These are phyloP conservation scores for Penicillium angulare DNA, from an alignment of 495 filamentous ascomycete species.

Conservation along the genomic window DNA sequence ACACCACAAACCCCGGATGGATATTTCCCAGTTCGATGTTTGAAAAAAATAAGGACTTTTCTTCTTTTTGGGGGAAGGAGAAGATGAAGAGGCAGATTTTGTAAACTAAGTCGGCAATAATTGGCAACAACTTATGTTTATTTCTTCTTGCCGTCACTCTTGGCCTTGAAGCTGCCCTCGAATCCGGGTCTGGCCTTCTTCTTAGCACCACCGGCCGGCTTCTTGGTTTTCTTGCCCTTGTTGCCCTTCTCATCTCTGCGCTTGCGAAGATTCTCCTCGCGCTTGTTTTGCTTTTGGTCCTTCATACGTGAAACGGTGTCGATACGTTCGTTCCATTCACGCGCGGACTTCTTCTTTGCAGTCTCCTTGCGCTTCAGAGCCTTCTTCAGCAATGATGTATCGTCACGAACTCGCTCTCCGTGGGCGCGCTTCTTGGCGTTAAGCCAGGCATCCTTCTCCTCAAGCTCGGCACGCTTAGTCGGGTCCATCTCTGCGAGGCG, in stretches of 20 bases:
- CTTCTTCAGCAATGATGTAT: slow-evolving; percentile 88
- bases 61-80: slow-evolving; percentile 28
- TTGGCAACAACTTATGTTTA: slow-evolving; percentile 13
- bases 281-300: slow-evolving; percentile 78
- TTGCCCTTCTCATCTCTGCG: slow-evolving; percentile 71
- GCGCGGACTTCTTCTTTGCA: slow-evolving; percentile 82
- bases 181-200: slow-evolving; percentile 74
- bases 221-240: slow-evolving; percentile 64
- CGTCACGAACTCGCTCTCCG: slow-evolving; percentile 87
- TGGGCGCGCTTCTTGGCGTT: slow-evolving; percentile 86
- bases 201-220: slow-evolving; percentile 53
- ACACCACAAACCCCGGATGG: slow-evolving; percentile 31
- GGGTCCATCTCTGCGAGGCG: slow-evolving; percentile 69
- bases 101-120: neutral
- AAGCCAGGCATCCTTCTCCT: slow-evolving; percentile 92
- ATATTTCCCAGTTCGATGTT: slow-evolving; percentile 33
- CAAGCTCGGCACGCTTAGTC: slow-evolving; percentile 75
- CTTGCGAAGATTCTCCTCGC: slow-evolving; percentile 85
- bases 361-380: slow-evolving; percentile 90
- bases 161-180: slow-evolving; percentile 82
- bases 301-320: slow-evolving; percentile 73
- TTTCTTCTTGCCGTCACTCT: slow-evolving; percentile 47
- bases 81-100: slow-evolving; percentile 42
- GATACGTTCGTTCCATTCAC: slow-evolving; percentile 82
- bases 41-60: slow-evolving; percentile 33